A percentile compares a stretch with the other conserved stretches of the same genome.
phyloP scores from a whole-genome alignment of 345 rosid genomes.

The Brassica rapa region DNA sequence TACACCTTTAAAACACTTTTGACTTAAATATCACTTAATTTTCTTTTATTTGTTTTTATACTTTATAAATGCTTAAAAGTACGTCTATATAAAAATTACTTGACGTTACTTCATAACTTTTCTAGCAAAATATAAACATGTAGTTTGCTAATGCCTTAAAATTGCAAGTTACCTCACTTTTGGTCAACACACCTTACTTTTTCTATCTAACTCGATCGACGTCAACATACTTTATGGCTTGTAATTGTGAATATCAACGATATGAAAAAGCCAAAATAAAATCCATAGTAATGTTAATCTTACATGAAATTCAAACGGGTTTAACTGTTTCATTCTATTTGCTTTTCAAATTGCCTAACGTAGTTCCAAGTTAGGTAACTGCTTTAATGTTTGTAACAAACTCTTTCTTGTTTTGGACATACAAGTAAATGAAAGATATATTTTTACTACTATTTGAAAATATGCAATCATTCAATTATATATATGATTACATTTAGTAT shows the following conservation, averaged over 20 bases:
- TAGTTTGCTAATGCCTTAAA: not conserved
- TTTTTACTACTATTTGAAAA: not conserved
- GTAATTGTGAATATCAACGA: not conserved
- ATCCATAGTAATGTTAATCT: not conserved
- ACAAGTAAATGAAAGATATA: not conserved
- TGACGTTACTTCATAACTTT: not conserved
- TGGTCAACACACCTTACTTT: not conserved
- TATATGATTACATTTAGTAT: not conserved
- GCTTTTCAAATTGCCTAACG: conserved; percentile 20
- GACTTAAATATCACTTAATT: not conserved
- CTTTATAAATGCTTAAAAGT: not conserved
- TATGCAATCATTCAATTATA: not conserved
- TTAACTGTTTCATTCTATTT: conserved; percentile 13
- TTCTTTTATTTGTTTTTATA: not conserved
- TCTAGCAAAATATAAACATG: not conserved
- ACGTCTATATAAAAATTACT: not conserved
- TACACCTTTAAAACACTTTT: not conserved
- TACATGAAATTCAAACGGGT: not conserved
- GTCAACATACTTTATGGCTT: not conserved
- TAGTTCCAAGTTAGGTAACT: conserved; percentile 20
- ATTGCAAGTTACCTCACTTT: not conserved
- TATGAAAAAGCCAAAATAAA: not conserved
- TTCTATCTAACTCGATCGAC: not conserved
- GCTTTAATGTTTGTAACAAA: conserved; percentile 4
- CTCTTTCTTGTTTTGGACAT: not conserved